Evolutionary conservation across 257 asterid genomes (phyloP).

Genomic region (Solanum acaule): DNA sequence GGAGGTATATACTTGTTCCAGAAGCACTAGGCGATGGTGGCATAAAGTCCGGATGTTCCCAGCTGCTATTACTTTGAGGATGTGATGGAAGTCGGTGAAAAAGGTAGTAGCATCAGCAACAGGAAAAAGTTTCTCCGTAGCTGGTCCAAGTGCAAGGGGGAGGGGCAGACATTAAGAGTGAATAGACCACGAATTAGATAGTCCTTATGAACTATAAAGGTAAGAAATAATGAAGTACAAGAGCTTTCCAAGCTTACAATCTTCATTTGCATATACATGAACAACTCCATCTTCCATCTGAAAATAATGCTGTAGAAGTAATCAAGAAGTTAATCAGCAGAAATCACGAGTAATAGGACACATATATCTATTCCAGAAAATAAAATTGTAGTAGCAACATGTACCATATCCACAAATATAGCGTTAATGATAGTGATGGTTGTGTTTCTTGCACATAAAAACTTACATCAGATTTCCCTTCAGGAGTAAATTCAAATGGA

Average conservation of each 20-base stretch:
- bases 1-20: conserved; percentile 61
- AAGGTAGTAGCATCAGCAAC: conserved; percentile 91
- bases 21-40: conserved; percentile 90
- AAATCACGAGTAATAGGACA: neutral
- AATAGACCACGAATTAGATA: neutral
- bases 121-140: conserved; percentile 73
- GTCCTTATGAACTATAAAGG: neutral
- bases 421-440: neutral
- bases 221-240: neutral
- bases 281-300: conserved; percentile 99
- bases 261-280: conserved; percentile 74
- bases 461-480: conserved; percentile 77
- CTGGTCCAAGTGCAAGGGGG: conserved; percentile 32
- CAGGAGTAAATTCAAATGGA: conserved; percentile 66
- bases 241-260: conserved; percentile 42
- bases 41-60: conserved; percentile 86
- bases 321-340: conserved; percentile 10
- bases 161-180: neutral
- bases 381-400: neutral
- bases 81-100: conserved; percentile 90
- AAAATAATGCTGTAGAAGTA: conserved; percentile 67
- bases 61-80: conserved; percentile 93
- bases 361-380: neutral
- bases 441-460: neutral
- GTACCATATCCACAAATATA: neutral